Conservation (phyloP, 768 basidiomycete species). For the Tulasnella sp. region DNA sequence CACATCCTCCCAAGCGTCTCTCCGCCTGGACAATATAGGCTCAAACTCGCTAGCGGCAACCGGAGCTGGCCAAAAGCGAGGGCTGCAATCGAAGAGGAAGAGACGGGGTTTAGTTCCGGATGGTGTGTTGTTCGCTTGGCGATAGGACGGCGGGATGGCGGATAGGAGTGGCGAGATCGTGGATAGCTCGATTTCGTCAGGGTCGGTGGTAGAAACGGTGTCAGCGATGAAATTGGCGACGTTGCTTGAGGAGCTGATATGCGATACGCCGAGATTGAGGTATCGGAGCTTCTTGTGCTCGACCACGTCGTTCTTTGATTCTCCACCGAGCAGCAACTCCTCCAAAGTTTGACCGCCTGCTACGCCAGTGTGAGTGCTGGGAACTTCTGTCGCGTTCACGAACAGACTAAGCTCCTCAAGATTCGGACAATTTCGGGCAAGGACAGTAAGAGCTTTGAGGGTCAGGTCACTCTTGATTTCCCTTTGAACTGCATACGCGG, state of each 20-base stretch:
- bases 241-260: constrained; percentile 1
- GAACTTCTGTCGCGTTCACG: constrained; percentile 1
- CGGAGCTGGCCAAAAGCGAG: constrained; percentile 11
- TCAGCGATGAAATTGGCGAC: constrained; percentile 5
- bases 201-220: background rate
- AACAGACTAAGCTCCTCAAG: constrained; percentile 12
- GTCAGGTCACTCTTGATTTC: constrained; percentile 15
- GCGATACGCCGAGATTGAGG: constrained; percentile 14
- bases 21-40: background rate
- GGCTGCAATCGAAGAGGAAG: constrained; percentile 5
- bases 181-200: background rate
- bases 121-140: background rate
- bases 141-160: background rate
- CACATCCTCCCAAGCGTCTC: constrained; percentile 11
- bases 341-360: background rate
- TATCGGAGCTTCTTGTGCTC: constrained; percentile 3
- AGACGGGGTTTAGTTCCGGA: background rate
- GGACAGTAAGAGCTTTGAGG: background rate
- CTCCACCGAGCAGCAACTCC: background rate
- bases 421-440: constrained; percentile 8
- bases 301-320: background rate
- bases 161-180: background rate
- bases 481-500: background rate
- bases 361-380: background rate
- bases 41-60: background rate